Evolutionary conservation across 352 stramenopile species (phyloP), one percentile per base, ranked within the genome.

Genomic region (Phytophthora melonis): DNA sequence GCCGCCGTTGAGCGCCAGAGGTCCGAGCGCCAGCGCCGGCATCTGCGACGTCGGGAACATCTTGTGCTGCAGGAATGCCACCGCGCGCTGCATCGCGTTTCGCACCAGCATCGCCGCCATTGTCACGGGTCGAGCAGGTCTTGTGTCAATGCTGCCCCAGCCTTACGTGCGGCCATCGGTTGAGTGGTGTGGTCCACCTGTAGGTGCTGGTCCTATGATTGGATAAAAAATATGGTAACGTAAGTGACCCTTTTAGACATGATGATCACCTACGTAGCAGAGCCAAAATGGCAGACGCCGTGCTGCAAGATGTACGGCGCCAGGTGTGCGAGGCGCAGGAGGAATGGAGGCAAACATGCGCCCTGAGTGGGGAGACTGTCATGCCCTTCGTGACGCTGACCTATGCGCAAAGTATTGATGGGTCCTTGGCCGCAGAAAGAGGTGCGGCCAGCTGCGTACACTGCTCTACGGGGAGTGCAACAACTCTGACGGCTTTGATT

Each of bases 401-500:
- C 11, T 98, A 97, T 62, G 92, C 92, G 45, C 92, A 98, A 65
- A 98, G 92, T 63, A 89, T 98, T 10, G 92, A 98, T 58, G 92
- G 92, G 1, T 96, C 84, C 4, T 88, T 98, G 39, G 65, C 91
- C 2, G 84, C 79, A 3, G 64, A 88, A 59, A 80, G 82, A 80
- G 89, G 89, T 92, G 55, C 8, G 63, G 13, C 10, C 32, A 8
- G n/a, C 43, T 55, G 50, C 1, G 13, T 55, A 65, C 14, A 43
- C 16, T 3, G 45, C 19, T 58, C 21, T 25, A 25, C 23, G 23
- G 23, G 23, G 34, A 41, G 9, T 41, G 34, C 34, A 41, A 16
- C 34, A 32, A 9, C 3, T 45, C 58, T 43, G 18, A 41, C 5
- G 34, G 10, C 5, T 41, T 32, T 27, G 62, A 25, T 70, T 30